Conservation (phyloP, 2,329 filamentous ascomycete genomes). For the Tolypocladium tundrense region DNA sequence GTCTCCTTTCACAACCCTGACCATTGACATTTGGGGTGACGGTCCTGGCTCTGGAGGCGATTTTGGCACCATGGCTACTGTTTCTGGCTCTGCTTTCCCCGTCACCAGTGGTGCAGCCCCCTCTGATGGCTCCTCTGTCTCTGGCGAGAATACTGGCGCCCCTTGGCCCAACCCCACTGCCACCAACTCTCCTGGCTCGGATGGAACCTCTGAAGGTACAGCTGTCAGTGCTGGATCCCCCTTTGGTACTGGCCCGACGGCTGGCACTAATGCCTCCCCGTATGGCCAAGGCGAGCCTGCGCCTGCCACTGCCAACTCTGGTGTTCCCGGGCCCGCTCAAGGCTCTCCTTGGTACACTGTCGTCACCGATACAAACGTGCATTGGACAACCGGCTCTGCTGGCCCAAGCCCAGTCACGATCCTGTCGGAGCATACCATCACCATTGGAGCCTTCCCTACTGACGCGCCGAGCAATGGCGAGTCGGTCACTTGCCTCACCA, state of each 20-base stretch:
- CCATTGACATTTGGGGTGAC: conserved; percentile 23
- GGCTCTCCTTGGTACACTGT: conserved; percentile 7
- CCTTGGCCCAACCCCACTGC: conserved; percentile 9
- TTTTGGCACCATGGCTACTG: conserved; percentile 5
- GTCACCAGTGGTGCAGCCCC: conserved; percentile 6
- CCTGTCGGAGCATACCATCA: conserved; percentile 12
- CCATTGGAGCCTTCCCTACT: conserved; percentile 3
- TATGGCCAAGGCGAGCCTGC: neutral
- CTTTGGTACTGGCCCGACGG: neutral
- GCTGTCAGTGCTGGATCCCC: neutral
- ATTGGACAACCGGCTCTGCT: conserved; percentile 8
- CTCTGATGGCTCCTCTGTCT: conserved; percentile 6
- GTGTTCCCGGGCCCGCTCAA: neutral
- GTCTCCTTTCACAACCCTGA: conserved; percentile 23
- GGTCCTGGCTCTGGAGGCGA: conserved; percentile 5
- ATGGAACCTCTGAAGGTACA: conserved; percentile 4
- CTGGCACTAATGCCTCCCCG: neutral
- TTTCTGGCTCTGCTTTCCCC: conserved; percentile 4
- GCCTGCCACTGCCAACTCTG: conserved; percentile 3
- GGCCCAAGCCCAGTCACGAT: conserved; percentile 11
- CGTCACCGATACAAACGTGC: conserved; percentile 13
- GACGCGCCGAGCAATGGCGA: neutral
- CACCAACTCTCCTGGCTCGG: conserved; percentile 6
- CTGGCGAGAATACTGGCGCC: conserved; percentile 6
- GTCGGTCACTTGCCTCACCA: conserved; percentile 10